phyloP scores from a whole-genome alignment of 768 basidiomycete genomes.

The Kwoniella bestiolae region DNA sequence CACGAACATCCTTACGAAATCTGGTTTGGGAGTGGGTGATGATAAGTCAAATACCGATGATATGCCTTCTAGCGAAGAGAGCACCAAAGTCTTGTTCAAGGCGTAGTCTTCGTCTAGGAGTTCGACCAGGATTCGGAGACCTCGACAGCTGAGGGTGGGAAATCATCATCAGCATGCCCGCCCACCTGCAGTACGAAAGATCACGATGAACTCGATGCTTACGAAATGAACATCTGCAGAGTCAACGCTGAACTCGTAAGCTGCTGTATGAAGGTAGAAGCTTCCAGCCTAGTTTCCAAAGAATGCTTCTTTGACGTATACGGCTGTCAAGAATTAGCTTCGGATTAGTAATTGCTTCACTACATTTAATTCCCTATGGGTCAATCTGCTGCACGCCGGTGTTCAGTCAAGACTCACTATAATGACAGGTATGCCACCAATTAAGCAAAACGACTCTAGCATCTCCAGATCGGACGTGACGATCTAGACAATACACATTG shows the following conservation, averaged over 20 bases:
- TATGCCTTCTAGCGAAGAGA: constrained; percentile 91
- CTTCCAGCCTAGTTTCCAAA: constrained; percentile 89
- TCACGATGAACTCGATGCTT: constrained; percentile 58
- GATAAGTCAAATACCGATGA: constrained; percentile 89
- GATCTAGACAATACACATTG: constrained; percentile 54
- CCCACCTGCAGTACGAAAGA: too few species aligned
- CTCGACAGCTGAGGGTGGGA: constrained; percentile 72
- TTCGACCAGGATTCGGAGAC: constrained; percentile 90
- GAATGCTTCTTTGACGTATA: constrained; percentile 95
- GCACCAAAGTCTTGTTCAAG: constrained; percentile 86
- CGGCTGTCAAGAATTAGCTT: constrained; percentile 57
- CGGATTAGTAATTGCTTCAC: too few species aligned
- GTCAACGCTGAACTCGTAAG: constrained; percentile 88
- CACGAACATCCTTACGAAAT: constrained; percentile 98
- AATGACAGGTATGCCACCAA: constrained; percentile 88
- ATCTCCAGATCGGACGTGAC: constrained; percentile 74
- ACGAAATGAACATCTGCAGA: constrained; percentile 99
- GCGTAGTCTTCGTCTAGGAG: constrained; percentile 95
- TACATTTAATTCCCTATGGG: too few species aligned
- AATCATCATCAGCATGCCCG: too few species aligned
- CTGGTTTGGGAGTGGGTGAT: constrained; percentile 94
- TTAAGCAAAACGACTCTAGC: constrained; percentile 90
- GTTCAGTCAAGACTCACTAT: constrained; percentile 62
- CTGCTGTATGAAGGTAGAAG: constrained; percentile 89
- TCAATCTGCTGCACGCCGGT: too few species aligned